These are phyloP conservation scores for Zygotorulaspora chibaensis DNA, from an alignment of 805 yeast genomes.

Conservation along the genomic window DNA sequence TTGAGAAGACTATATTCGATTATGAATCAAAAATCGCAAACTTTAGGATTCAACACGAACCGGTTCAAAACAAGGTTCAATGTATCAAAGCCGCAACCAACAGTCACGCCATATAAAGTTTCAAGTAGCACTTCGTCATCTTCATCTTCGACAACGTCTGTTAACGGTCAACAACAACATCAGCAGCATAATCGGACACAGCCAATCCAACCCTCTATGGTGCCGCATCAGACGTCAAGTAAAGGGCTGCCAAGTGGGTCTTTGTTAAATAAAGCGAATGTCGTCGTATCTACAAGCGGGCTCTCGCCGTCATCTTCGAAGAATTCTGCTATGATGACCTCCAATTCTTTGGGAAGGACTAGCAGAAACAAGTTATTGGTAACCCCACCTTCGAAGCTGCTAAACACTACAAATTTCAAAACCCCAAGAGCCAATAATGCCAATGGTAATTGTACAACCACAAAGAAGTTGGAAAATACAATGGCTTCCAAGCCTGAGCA, in stretches of 20 bases:
- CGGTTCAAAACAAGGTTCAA: slow-evolving; percentile 11
- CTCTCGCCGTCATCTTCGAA: slow-evolving; percentile 13
- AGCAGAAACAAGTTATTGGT: slow-evolving; percentile 18
- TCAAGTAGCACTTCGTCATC: slow-evolving; percentile 11
- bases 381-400: slow-evolving; percentile 30
- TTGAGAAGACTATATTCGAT: slow-evolving; percentile 18
- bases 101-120: slow-evolving; percentile 15
- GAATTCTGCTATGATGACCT: slow-evolving; percentile 17
- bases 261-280: slow-evolving; percentile 17
- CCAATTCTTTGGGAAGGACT: slow-evolving; percentile 9
- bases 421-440: slow-evolving; percentile 20
- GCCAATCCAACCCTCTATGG: slow-evolving; percentile 3
- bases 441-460: slow-evolving; percentile 1
- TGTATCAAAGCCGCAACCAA: slow-evolving; percentile 9
- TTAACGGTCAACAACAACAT: slow-evolving; percentile 8
- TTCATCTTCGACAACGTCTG: slow-evolving; percentile 10
- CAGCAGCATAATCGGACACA: slow-evolving; percentile 6
- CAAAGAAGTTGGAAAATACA: slow-evolving; percentile 7
- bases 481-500: slow-evolving; percentile 7
- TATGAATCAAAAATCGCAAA: slow-evolving; percentile 10
- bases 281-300: slow-evolving; percentile 15
- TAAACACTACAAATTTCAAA: slow-evolving; percentile 18
- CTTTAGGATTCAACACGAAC: slow-evolving; percentile 6
- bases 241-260: slow-evolving; percentile 17
- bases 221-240: slow-evolving; percentile 11